These are phyloP conservation scores for Ceratobasidium sp. DNA, from an alignment of 1,284 basidiomycete species.

Conservation along the genomic window DNA sequence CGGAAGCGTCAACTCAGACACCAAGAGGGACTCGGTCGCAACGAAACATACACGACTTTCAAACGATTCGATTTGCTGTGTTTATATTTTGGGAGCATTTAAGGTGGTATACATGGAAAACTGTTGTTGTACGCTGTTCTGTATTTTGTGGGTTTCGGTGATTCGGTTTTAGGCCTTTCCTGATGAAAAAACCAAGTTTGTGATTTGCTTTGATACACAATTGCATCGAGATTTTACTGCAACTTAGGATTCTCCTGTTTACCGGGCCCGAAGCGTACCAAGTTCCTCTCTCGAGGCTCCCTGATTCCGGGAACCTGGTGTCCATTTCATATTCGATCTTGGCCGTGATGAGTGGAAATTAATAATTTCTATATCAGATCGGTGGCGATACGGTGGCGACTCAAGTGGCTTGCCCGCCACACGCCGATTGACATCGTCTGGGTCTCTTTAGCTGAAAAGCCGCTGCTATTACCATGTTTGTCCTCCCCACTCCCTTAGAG, in stretches of 20 bases:
- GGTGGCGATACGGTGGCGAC: no score
- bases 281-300: neutral
- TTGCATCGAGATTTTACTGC: constrained; percentile 5
- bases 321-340: neutral
- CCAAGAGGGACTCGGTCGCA: neutral
- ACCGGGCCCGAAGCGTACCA: neutral
- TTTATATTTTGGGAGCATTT: neutral
- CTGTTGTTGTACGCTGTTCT: constrained; percentile 24
- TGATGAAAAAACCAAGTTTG: constrained; percentile 13
- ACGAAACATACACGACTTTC: no score
- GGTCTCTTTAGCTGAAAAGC: no score
- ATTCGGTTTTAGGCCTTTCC: neutral
- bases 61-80: neutral
- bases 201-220: neutral
- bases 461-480: no score
- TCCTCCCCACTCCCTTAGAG: no score
- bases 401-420: no score
- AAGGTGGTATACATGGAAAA: neutral
- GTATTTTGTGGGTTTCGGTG: constrained; percentile 15
- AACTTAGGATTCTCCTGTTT: neutral
- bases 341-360: no score
- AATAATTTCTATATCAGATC: no score
- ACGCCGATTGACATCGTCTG: no score
- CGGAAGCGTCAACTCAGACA: no score
- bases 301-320: neutral